A percentile compares a stretch with the other conserved stretches of the same genome.
phyloP scores from a whole-genome alignment of 75 land plant species.

The Cupressus sempervirens region DNA sequence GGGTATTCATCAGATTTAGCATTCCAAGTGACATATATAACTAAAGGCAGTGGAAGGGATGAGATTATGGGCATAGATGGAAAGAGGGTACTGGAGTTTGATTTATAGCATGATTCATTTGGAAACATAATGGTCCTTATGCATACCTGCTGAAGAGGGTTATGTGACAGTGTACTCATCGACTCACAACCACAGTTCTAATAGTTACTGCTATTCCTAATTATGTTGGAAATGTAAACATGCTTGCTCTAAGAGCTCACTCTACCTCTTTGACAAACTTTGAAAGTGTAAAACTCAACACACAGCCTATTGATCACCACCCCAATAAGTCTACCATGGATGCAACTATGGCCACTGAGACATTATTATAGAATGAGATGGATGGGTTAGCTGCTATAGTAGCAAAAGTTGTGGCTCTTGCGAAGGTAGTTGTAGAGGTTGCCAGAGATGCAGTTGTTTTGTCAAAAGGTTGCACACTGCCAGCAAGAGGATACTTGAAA shows the following conservation, averaged over 20 bases:
- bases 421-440: constrained; percentile 55
- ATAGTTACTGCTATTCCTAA: constrained; percentile 22
- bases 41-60: constrained; percentile 66
- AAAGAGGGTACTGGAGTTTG: constrained; percentile 51
- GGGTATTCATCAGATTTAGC: constrained; percentile 80
- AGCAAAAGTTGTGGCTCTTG: constrained; percentile 75
- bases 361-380: constrained; percentile 44
- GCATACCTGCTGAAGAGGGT: too few relatives aligned
- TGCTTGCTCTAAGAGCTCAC: constrained; percentile 30
- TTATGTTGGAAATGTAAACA: constrained; percentile 25
- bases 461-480: constrained; percentile 1
- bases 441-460: constrained; percentile 54
- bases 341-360: constrained; percentile 25
- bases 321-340: constrained; percentile 14
- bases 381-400: constrained; percentile 58
- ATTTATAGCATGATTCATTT: constrained; percentile 52
- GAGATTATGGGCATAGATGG: constrained; percentile 75
- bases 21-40: constrained; percentile 67
- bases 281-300: constrained; percentile 31
- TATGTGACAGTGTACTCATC: too few relatives aligned
- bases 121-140: too few relatives aligned
- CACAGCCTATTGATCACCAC: constrained; percentile 29
- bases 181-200: constrained; percentile 20
- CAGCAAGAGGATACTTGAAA: constrained; percentile 18
- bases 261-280: constrained; percentile 19